Conservation (phyloP, 148 eudicot genomes). For the Camellia japonica region DNA sequence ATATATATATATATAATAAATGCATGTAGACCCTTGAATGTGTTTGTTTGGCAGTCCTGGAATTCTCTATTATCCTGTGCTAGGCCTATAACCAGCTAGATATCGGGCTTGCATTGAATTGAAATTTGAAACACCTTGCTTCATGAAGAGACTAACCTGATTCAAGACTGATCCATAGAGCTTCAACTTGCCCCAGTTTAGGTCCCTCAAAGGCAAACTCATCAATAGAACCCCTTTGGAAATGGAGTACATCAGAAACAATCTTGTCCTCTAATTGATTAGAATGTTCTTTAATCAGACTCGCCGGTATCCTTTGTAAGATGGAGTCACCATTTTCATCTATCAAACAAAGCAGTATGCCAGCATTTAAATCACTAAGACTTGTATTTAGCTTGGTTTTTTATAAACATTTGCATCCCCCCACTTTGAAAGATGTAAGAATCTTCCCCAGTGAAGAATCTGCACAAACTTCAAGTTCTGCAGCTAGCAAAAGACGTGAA, state of each 20-base stretch:
- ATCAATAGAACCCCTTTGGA: constrained; percentile 65
- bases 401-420: constrained; percentile 46
- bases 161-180: constrained; percentile 83
- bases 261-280: constrained; percentile 21
- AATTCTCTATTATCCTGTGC: not conserved
- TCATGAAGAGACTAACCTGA: constrained; percentile 60
- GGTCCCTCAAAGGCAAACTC: constrained; percentile 73
- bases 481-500: constrained; percentile 57
- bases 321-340: constrained; percentile 79
- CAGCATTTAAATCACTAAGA: constrained; percentile 61
- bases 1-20: not conserved
- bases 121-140: not conserved
- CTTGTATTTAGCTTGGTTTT: constrained; percentile 66
- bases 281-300: constrained; percentile 25
- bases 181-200: constrained; percentile 53
- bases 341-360: constrained; percentile 65
- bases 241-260: constrained; percentile 40
- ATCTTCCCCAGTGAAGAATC: constrained; percentile 31
- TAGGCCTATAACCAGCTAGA: not conserved
- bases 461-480: constrained; percentile 29
- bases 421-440: constrained; percentile 20
- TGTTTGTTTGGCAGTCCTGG: not conserved
- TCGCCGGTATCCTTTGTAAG: constrained; percentile 68
- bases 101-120: not conserved
- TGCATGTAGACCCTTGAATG: not conserved